These are phyloP conservation scores for Calonectria montana DNA, from an alignment of 2,329 filamentous ascomycete genomes.

Conservation along the genomic window DNA sequence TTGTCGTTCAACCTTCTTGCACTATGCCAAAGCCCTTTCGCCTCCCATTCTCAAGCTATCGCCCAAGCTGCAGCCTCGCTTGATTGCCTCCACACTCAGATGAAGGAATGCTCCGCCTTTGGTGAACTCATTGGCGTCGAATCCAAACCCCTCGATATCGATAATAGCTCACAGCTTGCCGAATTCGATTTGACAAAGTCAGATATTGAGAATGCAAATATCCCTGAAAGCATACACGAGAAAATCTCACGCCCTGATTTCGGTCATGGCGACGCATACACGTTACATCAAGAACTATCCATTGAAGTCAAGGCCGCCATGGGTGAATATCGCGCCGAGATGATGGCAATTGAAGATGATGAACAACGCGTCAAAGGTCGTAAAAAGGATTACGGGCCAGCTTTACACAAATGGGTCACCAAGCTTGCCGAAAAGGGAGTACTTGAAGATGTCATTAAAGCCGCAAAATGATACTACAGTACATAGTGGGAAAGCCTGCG, in stretches of 20 bases:
- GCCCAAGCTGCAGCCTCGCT: conserved; percentile 55
- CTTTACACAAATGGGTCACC: conserved; percentile 76
- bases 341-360: conserved; percentile 57
- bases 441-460: conserved; percentile 57
- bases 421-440: conserved; percentile 75
- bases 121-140: conserved; percentile 37
- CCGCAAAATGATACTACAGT: conserved; percentile 25
- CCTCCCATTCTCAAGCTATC: conserved; percentile 59
- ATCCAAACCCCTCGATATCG: conserved; percentile 33
- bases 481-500: not conserved
- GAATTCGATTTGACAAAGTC: conserved; percentile 45
- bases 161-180: conserved; percentile 40
- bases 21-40: conserved; percentile 74
- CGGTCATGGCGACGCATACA: conserved; percentile 43
- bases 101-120: conserved; percentile 36
- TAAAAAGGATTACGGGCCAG: conserved; percentile 75
- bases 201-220: conserved; percentile 37
- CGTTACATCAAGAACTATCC: conserved; percentile 53
- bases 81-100: conserved; percentile 49
- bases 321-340: conserved; percentile 61
- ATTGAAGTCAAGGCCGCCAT: conserved; percentile 56
- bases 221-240: conserved; percentile 29
- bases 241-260: conserved; percentile 25
- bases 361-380: conserved; percentile 64
- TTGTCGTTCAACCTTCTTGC: conserved; percentile 84